Evolutionary conservation across 2,329 filamentous ascomycete genomes (phyloP), one percentile per base, ranked within the genome.

Genomic region (Epichloe baconii): DNA sequence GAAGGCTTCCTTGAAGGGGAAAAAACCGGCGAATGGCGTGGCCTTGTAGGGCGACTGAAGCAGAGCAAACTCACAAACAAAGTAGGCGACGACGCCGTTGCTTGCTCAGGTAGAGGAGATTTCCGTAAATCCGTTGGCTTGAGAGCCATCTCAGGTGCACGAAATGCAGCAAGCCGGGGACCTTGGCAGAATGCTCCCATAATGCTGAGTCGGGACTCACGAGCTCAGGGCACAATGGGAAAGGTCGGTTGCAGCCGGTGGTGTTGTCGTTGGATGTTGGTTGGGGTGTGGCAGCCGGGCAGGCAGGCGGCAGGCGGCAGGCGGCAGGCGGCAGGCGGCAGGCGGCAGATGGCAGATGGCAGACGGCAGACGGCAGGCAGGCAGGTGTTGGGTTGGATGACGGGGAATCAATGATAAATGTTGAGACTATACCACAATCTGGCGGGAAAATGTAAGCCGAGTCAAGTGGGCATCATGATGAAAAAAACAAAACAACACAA

Each of bases 1-100:
- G 42, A n/a, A 38, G 14, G 3, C 19, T 21, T 21, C 19, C 3
- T 21, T 21, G 19, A 21, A 21, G 36, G 40, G 11, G 4, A 8
- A 42, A 11, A 14, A 15, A 4, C 5, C 23, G 42, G 23, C 15
- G 23, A n/a, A 31, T 43, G 12, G 48, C 36, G 46, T 31, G 12
- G 14, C 12, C 15, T 11, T n/a, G 23, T 2, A 42, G 8, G 23
- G 7, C 17, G n/a, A 34, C 26, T 11, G 17, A 11, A 35, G 14
- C 4, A 23, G 35, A 8, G n/a, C 15, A 42, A 6, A 54, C 54
- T 52, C 48, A 56, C 51, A 50, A 56, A 56, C 15, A 47, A 26
- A 41, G 49, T 15, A 26, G 23, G 23, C 7, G 48, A 41, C 23
- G 17, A 41, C 43, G 26, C 8, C 21, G 35, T 19, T 40, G 35